A percentile compares a stretch with the other conserved stretches of the same genome.
Evolutionary conservation across 1,139 yeast genomes (phyloP).

Genomic region (Zygotorulaspora mrakii): DNA sequence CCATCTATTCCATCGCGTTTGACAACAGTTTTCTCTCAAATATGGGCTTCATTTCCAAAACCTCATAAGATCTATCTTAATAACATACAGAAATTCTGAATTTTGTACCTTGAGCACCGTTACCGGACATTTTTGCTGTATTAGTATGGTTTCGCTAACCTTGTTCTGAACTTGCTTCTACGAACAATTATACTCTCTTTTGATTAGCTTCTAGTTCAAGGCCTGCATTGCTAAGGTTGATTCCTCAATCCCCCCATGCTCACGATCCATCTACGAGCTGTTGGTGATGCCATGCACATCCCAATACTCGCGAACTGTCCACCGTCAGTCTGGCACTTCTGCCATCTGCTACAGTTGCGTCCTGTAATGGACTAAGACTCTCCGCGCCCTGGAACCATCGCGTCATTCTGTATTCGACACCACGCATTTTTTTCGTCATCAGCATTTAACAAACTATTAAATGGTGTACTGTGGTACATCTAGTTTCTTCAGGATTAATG

Average conservation of each 20-base stretch:
- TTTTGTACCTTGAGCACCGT: constrained; percentile 99
- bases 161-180: constrained; percentile 3
- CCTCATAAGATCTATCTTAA: neutral
- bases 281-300: too few species aligned
- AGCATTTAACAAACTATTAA: too few species aligned
- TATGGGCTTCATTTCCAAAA: neutral
- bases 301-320: too few species aligned
- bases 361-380: too few species aligned
- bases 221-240: neutral
- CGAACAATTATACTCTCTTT: neutral
- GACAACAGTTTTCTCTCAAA: neutral
- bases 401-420: too few species aligned
- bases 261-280: neutral
- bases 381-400: too few species aligned
- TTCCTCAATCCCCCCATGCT: constrained; percentile 3
- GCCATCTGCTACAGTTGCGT: too few species aligned
- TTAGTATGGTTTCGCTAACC: constrained; percentile 18
- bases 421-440: too few species aligned
- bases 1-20: neutral
- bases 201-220: constrained; percentile 1
- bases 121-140: constrained; percentile 61
- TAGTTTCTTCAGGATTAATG: too few species aligned
- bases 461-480: too few species aligned
- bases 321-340: too few species aligned
- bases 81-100: constrained; percentile 96